A percentile compares a stretch with the other conserved stretches of the same genome.
These are phyloP conservation scores for Myriangium duriaei DNA, from an alignment of 2,329 filamentous ascomycete genomes.

Conservation along the genomic window DNA sequence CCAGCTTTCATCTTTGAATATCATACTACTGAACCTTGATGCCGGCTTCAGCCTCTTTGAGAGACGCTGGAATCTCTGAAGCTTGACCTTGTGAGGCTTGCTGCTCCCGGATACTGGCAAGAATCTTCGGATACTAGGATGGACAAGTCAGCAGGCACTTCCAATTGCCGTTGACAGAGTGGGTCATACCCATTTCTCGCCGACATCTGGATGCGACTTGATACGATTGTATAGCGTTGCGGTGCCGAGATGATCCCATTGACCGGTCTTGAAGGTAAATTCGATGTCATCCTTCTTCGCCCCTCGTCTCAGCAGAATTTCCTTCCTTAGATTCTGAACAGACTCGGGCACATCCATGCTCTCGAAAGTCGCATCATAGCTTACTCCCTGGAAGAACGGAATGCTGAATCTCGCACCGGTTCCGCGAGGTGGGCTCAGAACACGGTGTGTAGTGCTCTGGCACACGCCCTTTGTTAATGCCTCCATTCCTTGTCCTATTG, in stretches of 20 bases:
- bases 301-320: conserved; percentile 44
- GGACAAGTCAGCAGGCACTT: conserved; percentile 3
- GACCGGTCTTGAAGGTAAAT: conserved; percentile 68
- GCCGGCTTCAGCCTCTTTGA: no score
- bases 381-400: conserved; percentile 81
- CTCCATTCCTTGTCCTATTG: conserved; percentile 78
- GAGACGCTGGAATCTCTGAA: conserved; percentile 1
- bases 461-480: conserved; percentile 75
- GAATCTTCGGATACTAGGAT: conserved; percentile 26
- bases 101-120: conserved; percentile 27
- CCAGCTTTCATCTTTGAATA: no score
- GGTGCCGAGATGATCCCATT: conserved; percentile 59
- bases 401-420: conserved; percentile 64
- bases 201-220: conserved; percentile 79
- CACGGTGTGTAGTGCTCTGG: conserved; percentile 67
- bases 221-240: conserved; percentile 73
- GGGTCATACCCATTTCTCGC: conserved; percentile 58
- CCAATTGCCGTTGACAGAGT: not conserved
- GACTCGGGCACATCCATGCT: conserved; percentile 57
- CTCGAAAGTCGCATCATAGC: conserved; percentile 66
- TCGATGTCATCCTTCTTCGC: conserved; percentile 61
- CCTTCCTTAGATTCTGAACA: conserved; percentile 49
- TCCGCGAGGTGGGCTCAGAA: conserved; percentile 59
- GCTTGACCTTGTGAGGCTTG: conserved; percentile 16
- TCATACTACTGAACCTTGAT: no score